These are phyloP conservation scores for Lactifluus piperatus DNA, from an alignment of 768 basidiomycete genomes.

Conservation along the genomic window DNA sequence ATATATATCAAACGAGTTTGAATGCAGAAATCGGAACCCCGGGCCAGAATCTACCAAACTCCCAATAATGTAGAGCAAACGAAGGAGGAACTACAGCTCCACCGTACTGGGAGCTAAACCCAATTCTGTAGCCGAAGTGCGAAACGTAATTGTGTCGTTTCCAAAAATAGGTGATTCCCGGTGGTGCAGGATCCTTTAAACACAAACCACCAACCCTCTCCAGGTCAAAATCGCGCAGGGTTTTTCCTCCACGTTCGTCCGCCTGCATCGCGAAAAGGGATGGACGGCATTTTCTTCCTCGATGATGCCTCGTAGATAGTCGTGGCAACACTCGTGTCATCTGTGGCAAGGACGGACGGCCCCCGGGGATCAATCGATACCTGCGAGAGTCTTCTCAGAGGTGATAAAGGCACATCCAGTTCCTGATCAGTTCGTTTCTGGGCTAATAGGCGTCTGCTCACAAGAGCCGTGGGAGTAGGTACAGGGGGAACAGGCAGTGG, in stretches of 20 bases:
- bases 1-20: background rate
- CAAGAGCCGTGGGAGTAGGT: background rate
- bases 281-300: background rate
- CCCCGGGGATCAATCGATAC: background rate
- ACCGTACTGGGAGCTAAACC: background rate
- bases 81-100: background rate
- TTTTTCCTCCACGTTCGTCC: background rate
- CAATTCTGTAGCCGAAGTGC: background rate
- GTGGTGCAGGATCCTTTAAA: background rate
- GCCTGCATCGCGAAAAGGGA: background rate
- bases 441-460: background rate
- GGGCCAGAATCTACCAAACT: background rate
- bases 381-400: slow-evolving; percentile 5
- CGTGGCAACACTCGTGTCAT: background rate
- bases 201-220: background rate
- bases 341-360: background rate
- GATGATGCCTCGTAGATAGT: background rate
- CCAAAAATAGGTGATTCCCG: background rate
- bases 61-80: background rate
- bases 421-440: background rate
- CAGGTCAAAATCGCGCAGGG: background rate
- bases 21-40: background rate
- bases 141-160: too few species aligned
- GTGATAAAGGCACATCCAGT: slow-evolving; percentile 12
- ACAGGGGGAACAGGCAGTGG: background rate